These are phyloP conservation scores for Cercophora scortea DNA, from an alignment of 495 filamentous ascomycete genomes.

Conservation along the genomic window DNA sequence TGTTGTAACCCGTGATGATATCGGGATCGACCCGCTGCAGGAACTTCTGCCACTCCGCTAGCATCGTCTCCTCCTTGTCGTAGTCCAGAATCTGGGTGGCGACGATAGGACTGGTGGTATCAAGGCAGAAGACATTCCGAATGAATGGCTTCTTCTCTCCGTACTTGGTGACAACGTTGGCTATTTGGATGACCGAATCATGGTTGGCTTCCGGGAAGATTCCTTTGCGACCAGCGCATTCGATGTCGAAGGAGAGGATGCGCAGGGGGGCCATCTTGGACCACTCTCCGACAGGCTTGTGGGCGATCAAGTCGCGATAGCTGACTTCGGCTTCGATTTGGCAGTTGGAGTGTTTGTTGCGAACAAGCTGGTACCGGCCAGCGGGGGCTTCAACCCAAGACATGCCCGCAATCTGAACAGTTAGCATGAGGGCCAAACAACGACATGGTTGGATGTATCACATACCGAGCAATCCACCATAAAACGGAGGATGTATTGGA, in stretches of 20 bases:
- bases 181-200: conserved; percentile 97
- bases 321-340: conserved; percentile 86
- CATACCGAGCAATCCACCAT: conserved; percentile 91
- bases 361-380: conserved; percentile 60
- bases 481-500: conserved; percentile 90
- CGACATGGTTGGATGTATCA: background rate
- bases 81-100: conserved; percentile 90
- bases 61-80: conserved; percentile 72
- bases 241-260: conserved; percentile 95
- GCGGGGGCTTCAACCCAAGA: conserved; percentile 89
- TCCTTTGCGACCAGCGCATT: conserved; percentile 94
- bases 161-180: conserved; percentile 92
- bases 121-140: conserved; percentile 90
- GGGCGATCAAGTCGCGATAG: conserved; percentile 77
- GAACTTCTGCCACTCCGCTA: conserved; percentile 83
- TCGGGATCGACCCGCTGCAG: conserved; percentile 89
- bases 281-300: conserved; percentile 90
- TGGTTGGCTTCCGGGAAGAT: conserved; percentile 88
- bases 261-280: conserved; percentile 95
- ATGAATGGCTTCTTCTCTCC: conserved; percentile 95
- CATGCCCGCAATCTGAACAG: conserved; percentile 80
- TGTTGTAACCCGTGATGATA: conserved; percentile 98
- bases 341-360: conserved; percentile 74
- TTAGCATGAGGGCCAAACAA: background rate
- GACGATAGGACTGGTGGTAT: conserved; percentile 84